Percentiles rank a stretch among this genome's conserved stretches.
Evolutionary conservation across 306 rosid genomes (phyloP).

Genomic region (Fragaria vesca): DNA sequence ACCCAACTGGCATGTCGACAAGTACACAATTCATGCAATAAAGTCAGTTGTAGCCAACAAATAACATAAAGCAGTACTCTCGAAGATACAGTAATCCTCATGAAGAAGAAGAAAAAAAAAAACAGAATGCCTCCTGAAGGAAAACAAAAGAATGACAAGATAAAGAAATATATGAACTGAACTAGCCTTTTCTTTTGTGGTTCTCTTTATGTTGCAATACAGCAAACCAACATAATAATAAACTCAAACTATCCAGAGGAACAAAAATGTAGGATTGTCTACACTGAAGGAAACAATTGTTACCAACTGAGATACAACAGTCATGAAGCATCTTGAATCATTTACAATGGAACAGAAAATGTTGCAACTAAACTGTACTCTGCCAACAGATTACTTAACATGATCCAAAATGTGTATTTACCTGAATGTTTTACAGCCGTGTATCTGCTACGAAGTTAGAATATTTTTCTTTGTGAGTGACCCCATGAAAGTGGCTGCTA

Average conservation of each 20-base stretch:
- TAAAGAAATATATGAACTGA: neutral
- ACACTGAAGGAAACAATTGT: constrained; percentile 16
- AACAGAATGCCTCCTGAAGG: neutral
- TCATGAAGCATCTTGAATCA: constrained; percentile 28
- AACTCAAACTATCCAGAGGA: neutral
- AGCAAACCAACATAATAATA: neutral
- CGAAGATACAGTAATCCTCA: neutral
- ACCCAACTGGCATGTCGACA: neutral
- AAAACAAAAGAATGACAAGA: neutral
- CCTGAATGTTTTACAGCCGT: constrained; percentile 54
- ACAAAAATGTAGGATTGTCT: constrained; percentile 8
- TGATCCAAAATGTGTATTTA: constrained; percentile 50
- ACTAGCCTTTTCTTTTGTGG: neutral
- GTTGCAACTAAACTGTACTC: constrained; percentile 36
- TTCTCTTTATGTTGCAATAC: neutral
- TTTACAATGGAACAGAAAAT: constrained; percentile 36
- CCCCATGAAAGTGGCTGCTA: constrained; percentile 34
- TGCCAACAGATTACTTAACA: constrained; percentile 29
- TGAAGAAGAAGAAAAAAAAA: neutral
- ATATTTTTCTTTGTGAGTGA: constrained; percentile 41
- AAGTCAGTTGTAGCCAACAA: neutral
- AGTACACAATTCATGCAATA: neutral
- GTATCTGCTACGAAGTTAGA: constrained; percentile 32
- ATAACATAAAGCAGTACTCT: neutral
- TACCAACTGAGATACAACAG: neutral